Base-by-base conservation (phyloP, 495 filamentous ascomycete species). In the Corynascus novoguineensis region DNA sequence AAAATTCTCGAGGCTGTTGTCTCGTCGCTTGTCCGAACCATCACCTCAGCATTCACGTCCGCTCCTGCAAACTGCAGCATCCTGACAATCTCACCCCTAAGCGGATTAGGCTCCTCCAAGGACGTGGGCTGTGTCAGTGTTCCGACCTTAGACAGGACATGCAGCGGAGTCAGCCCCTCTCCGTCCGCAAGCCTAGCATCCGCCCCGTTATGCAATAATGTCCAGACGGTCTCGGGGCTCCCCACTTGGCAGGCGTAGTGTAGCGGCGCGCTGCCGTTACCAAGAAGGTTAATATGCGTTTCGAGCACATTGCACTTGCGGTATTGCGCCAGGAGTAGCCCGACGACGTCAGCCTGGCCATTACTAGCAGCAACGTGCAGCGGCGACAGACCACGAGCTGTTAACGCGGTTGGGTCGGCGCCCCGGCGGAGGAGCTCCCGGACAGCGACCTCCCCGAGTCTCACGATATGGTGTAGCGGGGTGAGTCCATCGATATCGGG, bases 241-340 rank as follows among this genome's bases (percentile, higher is more conserved):
- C 50, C 42, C 11, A 45, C 42, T 27, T 21, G 27, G 17, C 63
- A 65, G 3, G 68, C 64, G 54, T 62, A 65, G 40, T 66, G 61
- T 5, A 71, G 52, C n/a, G 68, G 61, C 8, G 66, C 59, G 54
- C 64, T 61, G 11, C 63, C 60, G 19, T 57, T 35, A 0, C 41
- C 41, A 52, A 65, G 60, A 22, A 40, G 48, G 17, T 64, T 53
- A n/a, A 55, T 32, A 8, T 37, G 29, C 21, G 27, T 19, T 9
- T 28, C 41, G n/a, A 55, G 31, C 14, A 29, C 31, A 29, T n/a
- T 28, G 7, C 15, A 29, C 41, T 55, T 9, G 29, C 52, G 40
- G 38, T 55, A 55, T 42, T 28, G 41, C 0, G 29, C 52, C 11
- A 55, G 31, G 2, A 55, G 31, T 3, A 55, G 12, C 14, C 28